Conservation (phyloP, 805 yeast species). For the Yarrowia hollandica region DNA sequence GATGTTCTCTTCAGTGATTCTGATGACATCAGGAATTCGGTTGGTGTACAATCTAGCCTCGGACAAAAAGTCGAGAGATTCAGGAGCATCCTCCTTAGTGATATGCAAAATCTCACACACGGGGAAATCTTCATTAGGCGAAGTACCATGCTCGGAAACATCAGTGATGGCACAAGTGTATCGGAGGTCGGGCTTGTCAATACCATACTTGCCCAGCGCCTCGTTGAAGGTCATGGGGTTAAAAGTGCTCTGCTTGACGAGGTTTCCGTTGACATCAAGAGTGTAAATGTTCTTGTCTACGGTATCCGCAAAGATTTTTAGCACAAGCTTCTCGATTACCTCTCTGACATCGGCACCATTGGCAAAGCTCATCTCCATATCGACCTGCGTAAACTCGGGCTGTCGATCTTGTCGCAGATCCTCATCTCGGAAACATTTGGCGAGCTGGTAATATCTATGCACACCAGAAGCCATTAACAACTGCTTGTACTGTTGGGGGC, state of each 20-base stretch:
- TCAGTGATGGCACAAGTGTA: conserved; percentile 48
- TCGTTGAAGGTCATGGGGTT: conserved; percentile 56
- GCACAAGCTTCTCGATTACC: conserved; percentile 60
- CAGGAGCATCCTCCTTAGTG: not conserved
- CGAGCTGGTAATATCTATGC: conserved; percentile 81
- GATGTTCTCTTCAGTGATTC: conserved; percentile 1
- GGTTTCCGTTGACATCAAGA: conserved; percentile 31
- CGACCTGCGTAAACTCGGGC: conserved; percentile 98
- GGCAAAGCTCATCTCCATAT: conserved; percentile 88
- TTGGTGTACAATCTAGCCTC: conserved; percentile 29
- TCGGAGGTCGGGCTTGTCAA: conserved; percentile 92
- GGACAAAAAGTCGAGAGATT: conserved; percentile 15
- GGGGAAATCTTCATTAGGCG: conserved; percentile 51
- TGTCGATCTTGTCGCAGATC: conserved; percentile 93
- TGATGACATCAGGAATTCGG: conserved; percentile 30
- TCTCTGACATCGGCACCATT: conserved; percentile 63
- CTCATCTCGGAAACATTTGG: conserved; percentile 94
- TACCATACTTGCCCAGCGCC: conserved; percentile 75
- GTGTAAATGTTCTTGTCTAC: conserved; percentile 43
- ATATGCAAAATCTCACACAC: conserved; percentile 55
- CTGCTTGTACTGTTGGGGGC: conserved; percentile 97
- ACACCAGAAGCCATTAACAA: conserved; percentile 92
- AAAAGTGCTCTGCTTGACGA: conserved; percentile 23
- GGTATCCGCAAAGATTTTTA: conserved; percentile 55
- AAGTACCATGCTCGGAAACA: conserved; percentile 43